Percentiles rank a stretch among this genome's conserved stretches.
phyloP scores from a whole-genome alignment of 495 filamentous ascomycete genomes.

The Talaromyces stipitatus region DNA sequence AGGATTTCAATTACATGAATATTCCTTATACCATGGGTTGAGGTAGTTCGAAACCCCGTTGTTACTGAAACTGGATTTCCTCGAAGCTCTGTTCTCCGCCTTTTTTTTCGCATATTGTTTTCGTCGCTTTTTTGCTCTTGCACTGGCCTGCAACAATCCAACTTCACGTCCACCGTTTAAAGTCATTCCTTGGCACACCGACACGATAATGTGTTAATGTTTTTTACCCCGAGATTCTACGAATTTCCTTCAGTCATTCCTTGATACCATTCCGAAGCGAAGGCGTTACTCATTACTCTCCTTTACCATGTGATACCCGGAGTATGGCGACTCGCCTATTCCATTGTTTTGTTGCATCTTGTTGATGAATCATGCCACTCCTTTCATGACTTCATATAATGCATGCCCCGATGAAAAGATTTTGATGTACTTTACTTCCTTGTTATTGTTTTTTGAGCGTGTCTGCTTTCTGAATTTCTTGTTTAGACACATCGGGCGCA shows the following conservation, averaged over 20 bases:
- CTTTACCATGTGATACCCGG: constrained; percentile 8
- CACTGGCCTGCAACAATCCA: constrained; percentile 5
- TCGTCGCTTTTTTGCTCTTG: constrained; percentile 4
- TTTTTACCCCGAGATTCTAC: constrained; percentile 2
- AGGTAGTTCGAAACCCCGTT: background rate
- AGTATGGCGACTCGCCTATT: background rate
- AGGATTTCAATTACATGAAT: constrained; percentile 30
- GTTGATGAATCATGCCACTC: constrained; percentile 9
- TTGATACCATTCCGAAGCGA: constrained; percentile 23
- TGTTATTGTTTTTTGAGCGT: constrained; percentile 31
- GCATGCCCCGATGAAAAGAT: constrained; percentile 9
- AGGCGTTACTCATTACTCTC: constrained; percentile 17
- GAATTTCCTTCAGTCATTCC: constrained; percentile 27
- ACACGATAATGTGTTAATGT: constrained; percentile 7
- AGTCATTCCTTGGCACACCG: constrained; percentile 8
- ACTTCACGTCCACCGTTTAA: constrained; percentile 8
- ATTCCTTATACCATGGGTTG: constrained; percentile 22
- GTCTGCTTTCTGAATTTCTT: constrained; percentile 29
- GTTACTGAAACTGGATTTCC: background rate
- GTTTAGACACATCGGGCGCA: constrained; percentile 14
- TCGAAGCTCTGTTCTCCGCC: background rate
- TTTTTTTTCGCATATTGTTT: background rate
- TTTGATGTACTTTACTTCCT: constrained; percentile 10
- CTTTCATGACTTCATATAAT: constrained; percentile 10
- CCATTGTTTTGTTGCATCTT: constrained; percentile 4